Base-by-base conservation (phyloP, 2,329 filamentous ascomycete genomes). In the Cladosporium velox region DNA sequence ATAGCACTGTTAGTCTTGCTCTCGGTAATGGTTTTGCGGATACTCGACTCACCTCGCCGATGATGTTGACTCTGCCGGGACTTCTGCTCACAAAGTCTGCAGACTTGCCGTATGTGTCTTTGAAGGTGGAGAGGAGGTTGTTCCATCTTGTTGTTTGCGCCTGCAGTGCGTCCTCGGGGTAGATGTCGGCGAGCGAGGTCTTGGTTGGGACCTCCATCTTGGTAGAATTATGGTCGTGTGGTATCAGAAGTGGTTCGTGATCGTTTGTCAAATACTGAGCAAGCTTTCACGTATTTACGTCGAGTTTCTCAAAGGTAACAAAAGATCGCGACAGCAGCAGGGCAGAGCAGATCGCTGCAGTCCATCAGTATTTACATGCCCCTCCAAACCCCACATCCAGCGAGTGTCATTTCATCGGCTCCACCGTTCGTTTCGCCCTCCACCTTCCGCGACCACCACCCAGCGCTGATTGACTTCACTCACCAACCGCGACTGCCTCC, bases 11-110 rank as follows among this genome's bases (percentile, higher is more conserved):
- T 41, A 70, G 69, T 28, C 44, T 12, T 24, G 52, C 28, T 59
- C 51, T 30, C 12, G 24, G 32, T 28, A 8, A 10, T 28, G 7
- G 49, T 28, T 34, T n/a, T 24, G 34, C 34, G 54, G 38, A 14
- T 28, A 51, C 11, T 57, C 18, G 5, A 28, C 69, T 30, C 74
- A 82, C 81, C 74, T 99, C 95, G 78, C 95, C 95, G 77, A 99
- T 97, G 75, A 99, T 95, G 82, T 98, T 98, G 71, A 99, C 95
- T 71, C 95, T 88, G 67, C 95, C 95, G 1, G 95, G 95, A 65
- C 93, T 97, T 69, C 95, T 89, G 11, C 94, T 87, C 24, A 98
- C 88, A 74, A 97, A 97, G 67, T 91, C 86, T 47, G 93, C 88
- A 18, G 84, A 81, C 61, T 87, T 84, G 71, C 88, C 89, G 79